Base-by-base conservation (phyloP, 192 early-diverging fungal species). In the Backusella tuberculispora region DNA sequence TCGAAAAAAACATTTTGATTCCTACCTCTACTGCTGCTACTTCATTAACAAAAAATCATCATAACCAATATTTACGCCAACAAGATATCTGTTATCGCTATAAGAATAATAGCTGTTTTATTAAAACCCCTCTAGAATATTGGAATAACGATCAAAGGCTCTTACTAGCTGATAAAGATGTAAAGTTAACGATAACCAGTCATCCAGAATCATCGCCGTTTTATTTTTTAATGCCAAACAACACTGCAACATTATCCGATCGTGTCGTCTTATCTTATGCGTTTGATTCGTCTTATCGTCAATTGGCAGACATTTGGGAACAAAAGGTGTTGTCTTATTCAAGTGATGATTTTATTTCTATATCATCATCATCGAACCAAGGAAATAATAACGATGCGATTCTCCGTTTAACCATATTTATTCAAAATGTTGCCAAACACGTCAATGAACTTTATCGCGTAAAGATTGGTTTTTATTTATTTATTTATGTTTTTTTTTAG, bases 401-500 rank as follows among this genome's bases (percentile, higher is more conserved):
- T 63, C 77, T 82, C 5, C 88, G 87, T 85, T 72, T 88, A n/a
- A 80, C 78, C 42, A 81, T 79, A 6, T 75, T 86, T 48, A 43
- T 81, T 19, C 68, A 83, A 43, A 89, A 89, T 78, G 74, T 92
- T 40, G 65, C 84, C 47, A 72, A 76, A 63, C 89, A 85, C 72
- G 85, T 94, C 46, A 84, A 84, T 67, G 90, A 86, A 65, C 80
- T 94, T 15, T 85, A 94, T 19, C 69, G 88, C 76, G 83, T 74
- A 74, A 66, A 40, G 53, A 26, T 14, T 46, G 14, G 6, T 4
- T 14, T 14, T 53, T 53, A 21, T 53, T 56, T 56, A 9, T 24
- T 56, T 56, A 12, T 21, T 38, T 34, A 38, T 38, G 24, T 6
- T 40, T 34, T 21, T 3, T 56, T n/a, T n/a, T n/a, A n/a, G n/a